Percentiles rank a stretch among this genome's conserved stretches.
Evolutionary conservation across 2,329 filamentous ascomycete genomes (phyloP).

Genomic region (Remersonia thermophila): DNA sequence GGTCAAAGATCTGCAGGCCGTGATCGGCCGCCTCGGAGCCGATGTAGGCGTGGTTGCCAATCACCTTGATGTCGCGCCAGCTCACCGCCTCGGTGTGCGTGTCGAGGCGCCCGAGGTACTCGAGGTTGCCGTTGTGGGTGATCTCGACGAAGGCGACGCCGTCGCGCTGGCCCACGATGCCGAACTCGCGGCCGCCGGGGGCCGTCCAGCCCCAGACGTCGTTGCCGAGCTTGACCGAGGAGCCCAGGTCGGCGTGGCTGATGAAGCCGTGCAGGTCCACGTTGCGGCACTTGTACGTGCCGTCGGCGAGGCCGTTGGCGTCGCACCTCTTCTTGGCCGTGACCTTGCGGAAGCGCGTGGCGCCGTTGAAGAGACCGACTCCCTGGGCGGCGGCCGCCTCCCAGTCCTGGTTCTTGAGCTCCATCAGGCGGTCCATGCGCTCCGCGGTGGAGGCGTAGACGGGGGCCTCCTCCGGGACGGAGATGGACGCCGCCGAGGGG

Average conservation of each 20-base stretch:
- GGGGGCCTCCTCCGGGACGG: too few species aligned
- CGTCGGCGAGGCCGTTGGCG: slow-evolving; percentile 10
- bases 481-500: slow-evolving; percentile 2
- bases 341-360: slow-evolving; percentile 3
- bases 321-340: slow-evolving; percentile 1
- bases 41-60: slow-evolving; percentile 26
- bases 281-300: slow-evolving; percentile 10
- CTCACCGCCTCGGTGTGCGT: slow-evolving; percentile 32
- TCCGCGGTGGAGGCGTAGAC: background rate
- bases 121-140: slow-evolving; percentile 34
- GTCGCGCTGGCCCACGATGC: slow-evolving; percentile 41
- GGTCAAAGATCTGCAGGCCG: slow-evolving; percentile 51
- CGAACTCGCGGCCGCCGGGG: slow-evolving; percentile 39
- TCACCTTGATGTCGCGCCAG: slow-evolving; percentile 40
- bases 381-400: slow-evolving; percentile 1
- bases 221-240: slow-evolving; percentile 6
- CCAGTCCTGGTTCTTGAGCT: slow-evolving; percentile 6
- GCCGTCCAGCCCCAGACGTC: slow-evolving; percentile 35
- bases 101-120: slow-evolving; percentile 41
- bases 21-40: slow-evolving; percentile 34
- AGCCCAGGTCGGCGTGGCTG: slow-evolving; percentile 12
- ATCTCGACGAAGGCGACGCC: slow-evolving; percentile 43
- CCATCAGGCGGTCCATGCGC: slow-evolving; percentile 6
- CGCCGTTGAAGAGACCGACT: slow-evolving; percentile 8
- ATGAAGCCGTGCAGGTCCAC: slow-evolving; percentile 12